Percentiles rank a stretch among this genome's conserved stretches.
phyloP scores from a whole-genome alignment of 768 basidiomycete genomes.

The Agrocybe pediades region DNA sequence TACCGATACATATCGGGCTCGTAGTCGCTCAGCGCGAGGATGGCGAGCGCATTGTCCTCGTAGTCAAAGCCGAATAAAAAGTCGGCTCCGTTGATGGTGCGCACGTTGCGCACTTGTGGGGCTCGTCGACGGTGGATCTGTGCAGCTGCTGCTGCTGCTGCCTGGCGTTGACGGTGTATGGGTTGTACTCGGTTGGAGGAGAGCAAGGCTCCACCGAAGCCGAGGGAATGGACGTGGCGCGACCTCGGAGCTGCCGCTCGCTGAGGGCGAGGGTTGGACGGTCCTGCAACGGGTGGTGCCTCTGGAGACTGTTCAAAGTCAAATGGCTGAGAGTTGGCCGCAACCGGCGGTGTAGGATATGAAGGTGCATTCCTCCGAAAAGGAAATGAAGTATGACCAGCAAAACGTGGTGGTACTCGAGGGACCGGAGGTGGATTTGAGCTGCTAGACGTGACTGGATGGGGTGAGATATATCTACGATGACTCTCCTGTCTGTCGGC shows the following conservation, averaged over 20 bases:
- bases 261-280: conserved; percentile 24
- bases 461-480: conserved; percentile 32
- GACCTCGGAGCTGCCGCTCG: conserved; percentile 44
- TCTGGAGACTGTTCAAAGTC: conserved; percentile 44
- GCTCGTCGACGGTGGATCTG: not conserved
- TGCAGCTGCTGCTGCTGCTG: not conserved
- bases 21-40: not conserved
- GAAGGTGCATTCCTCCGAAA: conserved; percentile 34
- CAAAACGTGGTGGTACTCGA: conserved; percentile 54
- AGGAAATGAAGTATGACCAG: conserved; percentile 37
- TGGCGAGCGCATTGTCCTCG: not conserved
- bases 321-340: conserved; percentile 54
- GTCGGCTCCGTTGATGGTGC: not conserved
- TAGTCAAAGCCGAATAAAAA: not conserved
- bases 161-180: conserved; percentile 6
- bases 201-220: conserved; percentile 21
- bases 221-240: conserved; percentile 51
- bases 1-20: not conserved
- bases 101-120: not conserved
- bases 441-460: conserved; percentile 42
- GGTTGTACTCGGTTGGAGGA: conserved; percentile 12
- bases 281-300: conserved; percentile 25
- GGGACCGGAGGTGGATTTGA: conserved; percentile 39
- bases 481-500: conserved; percentile 14
- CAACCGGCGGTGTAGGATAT: conserved; percentile 37